Base-by-base conservation (phyloP, 23 red algal genomes). In the Gracilaria caudata region DNA sequence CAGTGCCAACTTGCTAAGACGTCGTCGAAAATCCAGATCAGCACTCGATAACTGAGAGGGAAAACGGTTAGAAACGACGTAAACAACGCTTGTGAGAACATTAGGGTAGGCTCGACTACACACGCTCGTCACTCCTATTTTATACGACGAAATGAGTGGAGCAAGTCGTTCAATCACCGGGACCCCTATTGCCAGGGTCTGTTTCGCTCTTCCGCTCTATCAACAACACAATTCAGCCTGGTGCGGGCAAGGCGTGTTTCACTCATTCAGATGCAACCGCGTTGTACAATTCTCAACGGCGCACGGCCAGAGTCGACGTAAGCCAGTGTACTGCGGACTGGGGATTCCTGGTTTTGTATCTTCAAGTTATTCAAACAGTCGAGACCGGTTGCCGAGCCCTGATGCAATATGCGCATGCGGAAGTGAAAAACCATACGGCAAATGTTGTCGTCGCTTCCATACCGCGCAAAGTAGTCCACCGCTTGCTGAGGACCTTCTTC, bases 361-460 rank as follows among this genome's bases (percentile, higher is more conserved):
- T 29, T 49, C 70, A 12, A 75, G 19, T 5, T 75, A 46, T 29
- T 24, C 70, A 49, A 75, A 75, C 43, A 75, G 70, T 49, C 6
- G 70, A 75, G 70, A 63, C 49, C 68, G 49, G 6, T 77, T 96
- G 21, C 94, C 94, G 11, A 49, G 47, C 16, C 73, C 86, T 23
- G 79, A 79, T 32, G 46, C 88, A 4, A 25, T 28, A 2, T 96
- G 94, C 34, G 79, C 94, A 12, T 96, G 94, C 54, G 94, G 94
- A 29, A 84, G 77, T 86, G 91, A 89, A 17, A 82, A 84, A 45
- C 28, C 89, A 21, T 98, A 98, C 41, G 68, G 73, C 7, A 80
- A 79, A 51, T 98, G 96, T 68, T 98, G 96, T 78, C 66, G 92
- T 28, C 92, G 88, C 19, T 92, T 92, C 35, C 96, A 98, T 77